phyloP scores from a whole-genome alignment of 768 basidiomycete species.

The Sporobolomyces phaffii region DNA sequence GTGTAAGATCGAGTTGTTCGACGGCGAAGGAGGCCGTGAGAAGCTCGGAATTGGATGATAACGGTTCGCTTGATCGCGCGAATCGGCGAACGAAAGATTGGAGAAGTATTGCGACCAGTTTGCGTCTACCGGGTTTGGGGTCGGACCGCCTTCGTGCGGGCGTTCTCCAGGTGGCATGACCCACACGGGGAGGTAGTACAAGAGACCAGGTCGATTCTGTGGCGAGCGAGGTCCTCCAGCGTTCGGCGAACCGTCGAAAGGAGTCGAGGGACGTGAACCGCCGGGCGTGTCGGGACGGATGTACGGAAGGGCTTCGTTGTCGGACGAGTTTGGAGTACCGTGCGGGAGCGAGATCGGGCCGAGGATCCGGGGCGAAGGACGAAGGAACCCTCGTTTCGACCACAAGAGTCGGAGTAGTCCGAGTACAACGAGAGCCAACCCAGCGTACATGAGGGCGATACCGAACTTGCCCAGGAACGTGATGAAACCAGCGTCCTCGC shows the following conservation, averaged over 20 bases:
- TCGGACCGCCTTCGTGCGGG: neutral
- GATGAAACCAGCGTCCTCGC: constrained; percentile 84
- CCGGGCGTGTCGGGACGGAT: constrained; percentile 28
- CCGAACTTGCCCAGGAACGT: constrained; percentile 85
- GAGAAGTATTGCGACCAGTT: constrained; percentile 36
- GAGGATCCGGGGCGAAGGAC: constrained; percentile 11
- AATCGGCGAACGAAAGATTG: constrained; percentile 23
- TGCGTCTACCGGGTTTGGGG: neutral
- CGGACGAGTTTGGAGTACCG: constrained; percentile 2
- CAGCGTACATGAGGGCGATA: constrained; percentile 78
- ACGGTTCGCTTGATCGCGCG: constrained; percentile 4
- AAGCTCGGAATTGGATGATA: constrained; percentile 35
- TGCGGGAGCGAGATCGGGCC: constrained; percentile 36
- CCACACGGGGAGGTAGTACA: constrained; percentile 39
- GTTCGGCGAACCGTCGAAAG: neutral
- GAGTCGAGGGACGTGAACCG: constrained; percentile 17
- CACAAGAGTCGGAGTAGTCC: constrained; percentile 55
- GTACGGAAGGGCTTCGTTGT: constrained; percentile 16
- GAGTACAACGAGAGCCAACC: constrained; percentile 62
- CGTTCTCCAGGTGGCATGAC: constrained; percentile 17
- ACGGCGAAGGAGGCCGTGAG: constrained; percentile 34
- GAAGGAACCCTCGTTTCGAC: constrained; percentile 24
- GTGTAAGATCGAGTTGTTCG: constrained; percentile 37
- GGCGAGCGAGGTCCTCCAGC: neutral
- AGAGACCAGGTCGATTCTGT: constrained; percentile 11